Base-by-base conservation (phyloP, 495 filamentous ascomycete genomes). In the Oidiodendron maius region DNA sequence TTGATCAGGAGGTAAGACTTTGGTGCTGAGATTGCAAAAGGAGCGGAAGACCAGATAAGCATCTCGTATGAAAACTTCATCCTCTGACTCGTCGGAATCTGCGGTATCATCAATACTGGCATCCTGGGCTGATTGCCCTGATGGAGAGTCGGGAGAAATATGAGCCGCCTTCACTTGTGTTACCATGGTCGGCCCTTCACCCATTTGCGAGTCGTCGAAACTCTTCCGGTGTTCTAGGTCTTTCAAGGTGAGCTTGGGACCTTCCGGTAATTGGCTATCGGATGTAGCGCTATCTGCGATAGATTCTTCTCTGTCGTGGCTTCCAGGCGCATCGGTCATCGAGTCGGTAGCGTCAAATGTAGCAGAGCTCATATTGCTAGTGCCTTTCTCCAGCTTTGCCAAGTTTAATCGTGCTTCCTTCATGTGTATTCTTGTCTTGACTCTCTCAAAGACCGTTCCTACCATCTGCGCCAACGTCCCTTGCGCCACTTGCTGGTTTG, bases 381-480 rank as follows among this genome's bases (percentile, higher is more conserved):
- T 70, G 37, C 57, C 59, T 56, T 71, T 69, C 8, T 44, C 51
- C 38, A 76, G 53, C 46, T 73, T 78, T 20, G 66, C 71, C 11
- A 78, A 57, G 51, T 71, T 81, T 30, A 53, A 37, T 35, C 73
- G 67, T 18, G 87, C 74, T 60, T 96, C 91, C 64, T 95, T 96
- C 71, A 89, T 81, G 47, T 89, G 80, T 45, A 96, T 67, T 26
- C 94, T 74, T n/a, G 77, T 78, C 60, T 90, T 91, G 39, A 97
- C 91, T 40, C 94, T 70, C 64, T 99, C 94, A 55, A 97, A 97
- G 2, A 99, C 93, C 13, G 93, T 97, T 44, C 90, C 89, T 4
- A 97, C 87, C 94, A 99, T 99, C 65, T 99, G 94, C 0, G 93
- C 96, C 41, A 99, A 70, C 2, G 94, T 95, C 0, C 91, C 93